Conservation (phyloP, 2,329 filamentous ascomycete genomes). For the Penicillium sp. region DNA sequence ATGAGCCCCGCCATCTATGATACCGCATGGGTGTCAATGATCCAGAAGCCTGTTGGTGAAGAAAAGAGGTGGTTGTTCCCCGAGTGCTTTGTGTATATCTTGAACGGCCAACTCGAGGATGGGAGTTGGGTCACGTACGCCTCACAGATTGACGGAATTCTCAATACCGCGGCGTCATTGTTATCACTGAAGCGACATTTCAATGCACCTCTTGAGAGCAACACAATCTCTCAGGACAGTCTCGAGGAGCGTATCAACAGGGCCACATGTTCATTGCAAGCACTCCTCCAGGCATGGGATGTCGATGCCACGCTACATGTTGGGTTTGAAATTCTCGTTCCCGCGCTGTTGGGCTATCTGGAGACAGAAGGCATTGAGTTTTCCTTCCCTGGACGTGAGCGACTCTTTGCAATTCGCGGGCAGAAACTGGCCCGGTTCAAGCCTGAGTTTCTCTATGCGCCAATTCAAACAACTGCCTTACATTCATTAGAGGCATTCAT, state of each 20-base stretch:
- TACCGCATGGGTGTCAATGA: conserved; percentile 38
- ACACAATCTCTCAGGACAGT: background rate
- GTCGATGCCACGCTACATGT: conserved; percentile 30
- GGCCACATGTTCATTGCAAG: conserved; percentile 20
- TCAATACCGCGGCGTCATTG: conserved; percentile 36
- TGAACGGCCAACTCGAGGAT: conserved; percentile 25
- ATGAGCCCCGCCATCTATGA: conserved; percentile 26
- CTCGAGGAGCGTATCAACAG: background rate
- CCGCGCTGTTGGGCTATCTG: conserved; percentile 31
- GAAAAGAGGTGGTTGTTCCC: conserved; percentile 32
- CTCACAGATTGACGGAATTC: conserved; percentile 34
- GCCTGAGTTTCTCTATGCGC: conserved; percentile 29
- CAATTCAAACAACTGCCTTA: conserved; percentile 29
- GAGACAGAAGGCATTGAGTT: conserved; percentile 1
- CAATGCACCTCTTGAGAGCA: background rate
- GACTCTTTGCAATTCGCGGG: conserved; percentile 16
- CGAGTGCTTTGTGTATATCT: conserved; percentile 31
- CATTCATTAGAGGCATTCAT: conserved; percentile 44
- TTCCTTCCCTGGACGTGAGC: background rate
- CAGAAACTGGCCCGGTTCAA: conserved; percentile 30
- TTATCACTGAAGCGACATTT: conserved; percentile 26
- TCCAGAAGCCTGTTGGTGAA: conserved; percentile 16
- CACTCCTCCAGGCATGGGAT: conserved; percentile 29
- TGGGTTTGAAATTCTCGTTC: conserved; percentile 39
- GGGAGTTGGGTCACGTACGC: conserved; percentile 28